Conservation (phyloP, 2,329 filamentous ascomycete species). For the Fusarium nanum region DNA sequence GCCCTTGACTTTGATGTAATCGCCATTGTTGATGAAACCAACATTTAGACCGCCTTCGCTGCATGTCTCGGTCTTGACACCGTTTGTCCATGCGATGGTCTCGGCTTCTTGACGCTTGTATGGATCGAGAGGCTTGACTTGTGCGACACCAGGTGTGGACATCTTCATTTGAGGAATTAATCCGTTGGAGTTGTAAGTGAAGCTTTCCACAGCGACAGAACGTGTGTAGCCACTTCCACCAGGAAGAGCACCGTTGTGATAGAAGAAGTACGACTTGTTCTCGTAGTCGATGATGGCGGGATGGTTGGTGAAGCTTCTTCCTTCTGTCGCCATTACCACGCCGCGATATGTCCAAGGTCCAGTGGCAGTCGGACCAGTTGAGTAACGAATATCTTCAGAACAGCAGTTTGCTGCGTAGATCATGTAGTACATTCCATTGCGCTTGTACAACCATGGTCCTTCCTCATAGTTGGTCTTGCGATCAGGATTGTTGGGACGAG, state of each 20-base stretch:
- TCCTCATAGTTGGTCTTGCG: constrained; percentile 52
- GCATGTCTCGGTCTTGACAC: constrained; percentile 10
- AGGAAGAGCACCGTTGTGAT: constrained; percentile 12
- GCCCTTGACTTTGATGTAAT: constrained; percentile 22
- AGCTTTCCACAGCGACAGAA: constrained; percentile 11
- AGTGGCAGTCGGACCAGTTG: constrained; percentile 7
- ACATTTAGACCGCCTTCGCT: constrained; percentile 5
- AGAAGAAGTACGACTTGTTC: constrained; percentile 15
- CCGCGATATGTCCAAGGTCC: constrained; percentile 17
- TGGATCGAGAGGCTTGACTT: not conserved
- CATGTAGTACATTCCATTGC: constrained; percentile 53
- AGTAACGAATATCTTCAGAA: constrained; percentile 18
- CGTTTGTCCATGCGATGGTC: constrained; percentile 15
- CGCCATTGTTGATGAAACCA: not conserved
- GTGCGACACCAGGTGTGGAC: not conserved
- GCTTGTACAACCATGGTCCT: constrained; percentile 54
- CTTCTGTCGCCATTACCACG: not conserved
- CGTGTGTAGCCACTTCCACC: not conserved
- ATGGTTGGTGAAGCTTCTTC: constrained; percentile 16
- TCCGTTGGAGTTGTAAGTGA: constrained; percentile 1
- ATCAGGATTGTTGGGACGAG: not conserved
- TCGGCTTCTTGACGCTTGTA: constrained; percentile 7
- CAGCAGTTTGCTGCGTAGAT: constrained; percentile 53
- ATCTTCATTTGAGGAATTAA: constrained; percentile 4
- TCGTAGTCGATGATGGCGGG: constrained; percentile 9